These are phyloP conservation scores for Lasiosphaeria hispida DNA, from an alignment of 495 filamentous ascomycete species.

Conservation along the genomic window DNA sequence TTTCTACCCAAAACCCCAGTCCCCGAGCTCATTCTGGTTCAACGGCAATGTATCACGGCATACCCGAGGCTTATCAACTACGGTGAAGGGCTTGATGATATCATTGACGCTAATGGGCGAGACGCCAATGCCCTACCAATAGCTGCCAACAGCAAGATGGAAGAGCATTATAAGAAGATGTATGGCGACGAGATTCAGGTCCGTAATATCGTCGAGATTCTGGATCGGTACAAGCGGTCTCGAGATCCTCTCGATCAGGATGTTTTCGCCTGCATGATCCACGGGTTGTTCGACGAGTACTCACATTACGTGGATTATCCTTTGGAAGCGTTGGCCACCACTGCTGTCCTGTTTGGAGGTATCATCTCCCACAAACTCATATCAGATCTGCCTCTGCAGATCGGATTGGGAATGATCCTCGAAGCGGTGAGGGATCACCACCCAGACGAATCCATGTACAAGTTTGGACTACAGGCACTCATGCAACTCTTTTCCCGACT, in stretches of 20 bases:
- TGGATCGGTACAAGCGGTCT: conserved; percentile 82
- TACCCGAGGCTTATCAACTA: conserved; percentile 98
- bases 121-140: conserved; percentile 73
- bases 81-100: conserved; percentile 84
- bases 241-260: conserved; percentile 82
- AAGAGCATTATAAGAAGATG: conserved; percentile 94
- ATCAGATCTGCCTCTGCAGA: conserved; percentile 82
- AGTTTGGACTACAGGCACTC: conserved; percentile 95
- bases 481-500: conserved; percentile 79
- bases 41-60: conserved; percentile 83
- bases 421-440: conserved; percentile 85
- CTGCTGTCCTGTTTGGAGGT: conserved; percentile 92
- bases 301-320: conserved; percentile 93
- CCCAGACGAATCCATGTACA: conserved; percentile 87
- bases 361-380: conserved; percentile 93
- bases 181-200: conserved; percentile 84
- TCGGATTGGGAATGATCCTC: conserved; percentile 91
- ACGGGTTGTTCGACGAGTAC: conserved; percentile 96
- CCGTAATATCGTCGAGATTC: conserved; percentile 72
- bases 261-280: conserved; percentile 97
- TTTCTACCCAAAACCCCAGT: conserved; percentile 47
- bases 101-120: conserved; percentile 80
- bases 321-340: conserved; percentile 87
- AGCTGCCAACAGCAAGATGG: conserved; percentile 86
- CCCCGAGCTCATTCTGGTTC: conserved; percentile 56